Percentiles rank a stretch among this genome's conserved stretches.
Conservation (phyloP, 306 rosid species). For the Rosa persica region DNA sequence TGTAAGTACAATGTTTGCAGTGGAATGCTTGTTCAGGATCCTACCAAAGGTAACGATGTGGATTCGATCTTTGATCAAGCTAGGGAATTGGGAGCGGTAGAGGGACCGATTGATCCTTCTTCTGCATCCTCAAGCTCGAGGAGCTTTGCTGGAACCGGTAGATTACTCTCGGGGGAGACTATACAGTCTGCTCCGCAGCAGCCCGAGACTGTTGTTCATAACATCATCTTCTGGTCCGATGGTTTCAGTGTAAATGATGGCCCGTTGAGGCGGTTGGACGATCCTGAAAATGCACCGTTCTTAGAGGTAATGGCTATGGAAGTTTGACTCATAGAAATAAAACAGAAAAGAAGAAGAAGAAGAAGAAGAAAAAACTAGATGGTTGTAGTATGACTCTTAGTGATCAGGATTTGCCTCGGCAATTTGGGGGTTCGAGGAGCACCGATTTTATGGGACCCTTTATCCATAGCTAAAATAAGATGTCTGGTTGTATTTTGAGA, state of each 20-base stretch:
- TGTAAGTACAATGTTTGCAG: constrained; percentile 42
- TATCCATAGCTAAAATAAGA: not conserved
- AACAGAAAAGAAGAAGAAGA: no score
- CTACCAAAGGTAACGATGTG: constrained; percentile 81
- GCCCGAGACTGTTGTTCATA: constrained; percentile 79
- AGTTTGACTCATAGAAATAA: constrained; percentile 5
- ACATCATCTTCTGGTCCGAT: constrained; percentile 88
- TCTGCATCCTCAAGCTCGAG: constrained; percentile 80
- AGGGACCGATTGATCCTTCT: constrained; percentile 69
- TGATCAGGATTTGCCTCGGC: not conserved
- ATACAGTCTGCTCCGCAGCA: constrained; percentile 67
- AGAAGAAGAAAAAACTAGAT: no score
- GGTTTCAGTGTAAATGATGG: constrained; percentile 93
- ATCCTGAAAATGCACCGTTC: constrained; percentile 91
- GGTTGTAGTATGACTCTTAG: not conserved
- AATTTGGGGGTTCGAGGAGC: not conserved
- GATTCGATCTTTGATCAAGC: constrained; percentile 87
- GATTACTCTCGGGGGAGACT: constrained; percentile 84
- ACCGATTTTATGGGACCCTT: not conserved
- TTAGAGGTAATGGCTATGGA: constrained; percentile 59
- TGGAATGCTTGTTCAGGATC: constrained; percentile 99
- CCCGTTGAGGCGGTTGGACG: constrained; percentile 92
- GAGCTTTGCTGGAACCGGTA: constrained; percentile 86
- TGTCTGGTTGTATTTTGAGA: not conserved
- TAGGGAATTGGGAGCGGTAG: constrained; percentile 85